phyloP scores from a whole-genome alignment of 2,329 filamentous ascomycete genomes.

The Ploettnerulaceae sp. region DNA sequence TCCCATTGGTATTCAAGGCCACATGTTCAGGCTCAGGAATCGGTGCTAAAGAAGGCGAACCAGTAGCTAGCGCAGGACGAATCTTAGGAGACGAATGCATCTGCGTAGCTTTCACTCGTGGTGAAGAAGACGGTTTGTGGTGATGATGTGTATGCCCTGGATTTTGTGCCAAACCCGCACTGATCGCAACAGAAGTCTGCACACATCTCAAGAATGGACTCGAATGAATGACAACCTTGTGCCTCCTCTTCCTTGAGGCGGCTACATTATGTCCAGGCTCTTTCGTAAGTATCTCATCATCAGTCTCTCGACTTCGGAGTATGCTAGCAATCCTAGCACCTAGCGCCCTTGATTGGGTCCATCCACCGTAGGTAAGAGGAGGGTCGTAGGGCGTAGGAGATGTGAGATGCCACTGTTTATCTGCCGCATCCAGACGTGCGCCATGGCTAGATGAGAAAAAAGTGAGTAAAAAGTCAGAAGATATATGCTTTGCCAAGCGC shows the following conservation, averaged over 20 bases:
- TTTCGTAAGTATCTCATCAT: slow-evolving; percentile 26
- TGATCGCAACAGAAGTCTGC: slow-evolving; percentile 85
- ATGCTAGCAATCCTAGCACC: slow-evolving; percentile 80
- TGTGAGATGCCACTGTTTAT: slow-evolving; percentile 90
- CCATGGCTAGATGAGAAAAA: slow-evolving; percentile 60
- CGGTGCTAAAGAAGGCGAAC: slow-evolving; percentile 28
- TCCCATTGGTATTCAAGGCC: slow-evolving; percentile 14
- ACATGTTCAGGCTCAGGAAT: slow-evolving; percentile 30
- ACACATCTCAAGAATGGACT: slow-evolving; percentile 94
- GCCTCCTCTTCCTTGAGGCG: slow-evolving; percentile 50
- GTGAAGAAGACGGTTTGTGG: slow-evolving; percentile 19
- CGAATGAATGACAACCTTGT: slow-evolving; percentile 80
- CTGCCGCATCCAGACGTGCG: slow-evolving; percentile 86
- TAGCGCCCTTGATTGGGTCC: slow-evolving; percentile 78
- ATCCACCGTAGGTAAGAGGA: slow-evolving; percentile 89
- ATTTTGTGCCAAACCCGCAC: slow-evolving; percentile 73
- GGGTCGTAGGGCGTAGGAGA: slow-evolving; percentile 94
- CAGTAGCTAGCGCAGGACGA: slow-evolving; percentile 24
- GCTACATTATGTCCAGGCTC: slow-evolving; percentile 18
- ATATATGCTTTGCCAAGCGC: neutral
- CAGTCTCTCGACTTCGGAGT: slow-evolving; percentile 47
- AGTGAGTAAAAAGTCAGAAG: neutral
- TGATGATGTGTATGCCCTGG: slow-evolving; percentile 33
- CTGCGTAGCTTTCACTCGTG: slow-evolving; percentile 23
- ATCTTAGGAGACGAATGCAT: slow-evolving; percentile 31